These are phyloP conservation scores for Xylaria polymorpha DNA, from an alignment of 2,329 filamentous ascomycete species.

Conservation along the genomic window DNA sequence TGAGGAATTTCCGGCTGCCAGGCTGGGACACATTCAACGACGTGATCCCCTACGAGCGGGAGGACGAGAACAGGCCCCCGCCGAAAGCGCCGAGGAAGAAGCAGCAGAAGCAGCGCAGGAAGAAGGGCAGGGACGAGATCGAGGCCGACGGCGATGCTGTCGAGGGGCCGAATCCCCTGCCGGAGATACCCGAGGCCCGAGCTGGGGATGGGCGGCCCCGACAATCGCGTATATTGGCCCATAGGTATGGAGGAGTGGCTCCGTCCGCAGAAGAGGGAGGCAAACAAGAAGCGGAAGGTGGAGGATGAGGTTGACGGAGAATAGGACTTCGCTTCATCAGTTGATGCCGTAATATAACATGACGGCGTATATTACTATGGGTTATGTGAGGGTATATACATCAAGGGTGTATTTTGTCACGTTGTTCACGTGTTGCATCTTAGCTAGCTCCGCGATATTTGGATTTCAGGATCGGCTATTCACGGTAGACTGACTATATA, in stretches of 20 bases:
- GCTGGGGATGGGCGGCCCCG: constrained; percentile 85
- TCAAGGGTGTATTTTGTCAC: not conserved
- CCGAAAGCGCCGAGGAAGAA: constrained; percentile 62
- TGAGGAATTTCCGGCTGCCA: constrained; percentile 86
- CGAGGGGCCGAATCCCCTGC: constrained; percentile 54
- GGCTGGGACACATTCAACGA: constrained; percentile 81
- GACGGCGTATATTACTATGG: not conserved
- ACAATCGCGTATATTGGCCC: constrained; percentile 90
- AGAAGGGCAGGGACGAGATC: constrained; percentile 50
- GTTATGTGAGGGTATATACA: not conserved
- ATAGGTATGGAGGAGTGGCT: constrained; percentile 91
- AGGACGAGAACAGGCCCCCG: constrained; percentile 75
- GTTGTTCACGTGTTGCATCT: not conserved
- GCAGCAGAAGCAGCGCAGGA: constrained; percentile 54
- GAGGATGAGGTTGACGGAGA: constrained; percentile 49
- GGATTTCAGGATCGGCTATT: not conserved
- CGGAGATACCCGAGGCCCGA: constrained; percentile 74
- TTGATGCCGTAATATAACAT: not conserved
- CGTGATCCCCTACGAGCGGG: constrained; percentile 78
- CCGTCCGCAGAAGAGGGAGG: constrained; percentile 78
- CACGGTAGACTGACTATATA: not conserved
- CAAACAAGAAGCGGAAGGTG: constrained; percentile 63
- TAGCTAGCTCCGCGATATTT: not conserved
- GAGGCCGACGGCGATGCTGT: constrained; percentile 53
- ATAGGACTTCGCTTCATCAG: constrained; percentile 28